These are phyloP conservation scores for Massarina eburnea DNA, from an alignment of 2,329 filamentous ascomycete genomes.

Conservation along the genomic window DNA sequence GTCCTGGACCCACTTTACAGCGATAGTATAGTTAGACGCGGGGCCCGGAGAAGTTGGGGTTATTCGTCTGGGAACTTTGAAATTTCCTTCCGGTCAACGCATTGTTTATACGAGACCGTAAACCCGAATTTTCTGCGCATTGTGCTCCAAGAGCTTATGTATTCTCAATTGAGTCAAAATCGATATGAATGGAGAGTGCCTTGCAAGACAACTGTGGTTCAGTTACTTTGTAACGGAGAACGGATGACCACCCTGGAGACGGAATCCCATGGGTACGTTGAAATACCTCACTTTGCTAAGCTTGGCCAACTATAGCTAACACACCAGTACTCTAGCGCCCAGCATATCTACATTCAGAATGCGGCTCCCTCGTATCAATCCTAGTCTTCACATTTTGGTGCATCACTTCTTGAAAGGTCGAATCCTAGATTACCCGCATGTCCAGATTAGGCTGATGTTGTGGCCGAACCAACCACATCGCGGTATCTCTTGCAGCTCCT, in stretches of 20 bases:
- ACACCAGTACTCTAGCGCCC: constrained; percentile 9
- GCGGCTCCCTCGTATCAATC: constrained; percentile 23
- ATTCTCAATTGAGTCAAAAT: not conserved
- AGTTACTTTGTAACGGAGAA: constrained; percentile 8
- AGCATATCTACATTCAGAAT: constrained; percentile 15
- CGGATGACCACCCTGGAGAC: constrained; percentile 9
- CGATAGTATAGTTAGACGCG: no score
- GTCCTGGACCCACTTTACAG: no score
- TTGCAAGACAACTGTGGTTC: not conserved
- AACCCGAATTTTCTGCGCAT: not conserved
- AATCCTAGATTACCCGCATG: constrained; percentile 30
- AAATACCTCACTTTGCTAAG: constrained; percentile 16
- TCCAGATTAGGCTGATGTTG: constrained; percentile 33
- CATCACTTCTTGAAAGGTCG: constrained; percentile 13
- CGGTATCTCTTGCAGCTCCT: not conserved
- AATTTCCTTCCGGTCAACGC: no score
- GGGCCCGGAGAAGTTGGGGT: no score
- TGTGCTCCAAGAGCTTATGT: not conserved
- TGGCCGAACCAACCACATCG: constrained; percentile 5
- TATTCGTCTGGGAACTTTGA: no score
- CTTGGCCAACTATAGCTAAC: constrained; percentile 18
- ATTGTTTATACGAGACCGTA: not conserved
- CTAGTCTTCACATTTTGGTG: constrained; percentile 11
- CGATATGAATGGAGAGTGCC: not conserved
- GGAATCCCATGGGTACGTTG: constrained; percentile 17